Evolutionary conservation across 192 early-diverging fungal species (phyloP).

Genomic region (Coemansia sp.): DNA sequence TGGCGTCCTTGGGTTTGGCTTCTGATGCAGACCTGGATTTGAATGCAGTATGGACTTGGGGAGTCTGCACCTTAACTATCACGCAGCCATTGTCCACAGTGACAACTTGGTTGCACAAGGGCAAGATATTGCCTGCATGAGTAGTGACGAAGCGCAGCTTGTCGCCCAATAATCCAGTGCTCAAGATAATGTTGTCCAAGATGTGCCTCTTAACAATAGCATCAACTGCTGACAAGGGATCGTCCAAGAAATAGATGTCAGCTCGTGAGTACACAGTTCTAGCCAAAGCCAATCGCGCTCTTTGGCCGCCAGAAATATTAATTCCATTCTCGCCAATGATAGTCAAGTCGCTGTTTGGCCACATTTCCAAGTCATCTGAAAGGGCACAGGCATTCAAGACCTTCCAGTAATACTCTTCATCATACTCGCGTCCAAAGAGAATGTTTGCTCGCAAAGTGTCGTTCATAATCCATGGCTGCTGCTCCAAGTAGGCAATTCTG

Average conservation of each 20-base stretch:
- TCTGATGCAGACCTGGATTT: constrained; percentile 15
- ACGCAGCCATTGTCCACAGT: too few relatives aligned
- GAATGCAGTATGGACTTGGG: constrained; percentile 20
- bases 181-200: constrained; percentile 62
- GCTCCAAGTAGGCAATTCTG: constrained; percentile 26
- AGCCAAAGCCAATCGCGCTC: constrained; percentile 67
- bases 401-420: constrained; percentile 61
- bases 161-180: constrained; percentile 57
- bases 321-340: constrained; percentile 73
- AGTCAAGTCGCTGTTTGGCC: constrained; percentile 67
- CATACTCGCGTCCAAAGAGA: constrained; percentile 70
- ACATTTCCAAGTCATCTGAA: constrained; percentile 63
- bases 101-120: too few relatives aligned
- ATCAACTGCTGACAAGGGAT: constrained; percentile 76
- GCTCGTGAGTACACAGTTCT: constrained; percentile 67
- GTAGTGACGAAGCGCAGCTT: constrained; percentile 56
- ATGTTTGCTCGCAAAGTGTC: constrained; percentile 76
- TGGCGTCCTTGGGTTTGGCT: not conserved
- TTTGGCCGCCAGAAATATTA: constrained; percentile 76
- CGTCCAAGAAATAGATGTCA: constrained; percentile 73
- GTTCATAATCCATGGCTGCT: constrained; percentile 41
- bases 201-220: constrained; percentile 67
- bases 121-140: too few relatives aligned
- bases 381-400: constrained; percentile 66
- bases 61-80: too few relatives aligned